Percentiles rank a stretch among this genome's conserved stretches.
Conservation (phyloP, 2,329 filamentous ascomycete genomes). For the Penicillium sp. region DNA sequence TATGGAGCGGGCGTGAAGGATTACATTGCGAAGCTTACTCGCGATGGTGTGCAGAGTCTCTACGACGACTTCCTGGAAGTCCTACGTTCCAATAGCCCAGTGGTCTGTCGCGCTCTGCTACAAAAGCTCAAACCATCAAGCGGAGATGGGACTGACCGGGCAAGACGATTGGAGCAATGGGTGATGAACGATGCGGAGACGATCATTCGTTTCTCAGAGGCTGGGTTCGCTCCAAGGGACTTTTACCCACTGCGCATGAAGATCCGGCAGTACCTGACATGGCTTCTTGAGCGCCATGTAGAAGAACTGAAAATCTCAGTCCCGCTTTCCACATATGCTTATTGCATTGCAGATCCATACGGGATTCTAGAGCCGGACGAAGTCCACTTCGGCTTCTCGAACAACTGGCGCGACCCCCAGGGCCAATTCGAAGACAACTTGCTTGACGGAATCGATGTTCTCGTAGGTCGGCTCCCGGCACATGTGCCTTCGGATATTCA, state of each 20-base stretch:
- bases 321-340: slow-evolving; percentile 51
- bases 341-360: slow-evolving; percentile 56
- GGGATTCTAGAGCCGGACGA: slow-evolving; percentile 52
- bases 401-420: slow-evolving; percentile 38
- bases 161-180: slow-evolving; percentile 37
- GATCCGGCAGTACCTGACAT: slow-evolving; percentile 38
- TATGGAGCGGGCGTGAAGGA: slow-evolving; percentile 48
- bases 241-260: slow-evolving; percentile 43
- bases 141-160: slow-evolving; percentile 23
- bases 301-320: slow-evolving; percentile 49
- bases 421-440: slow-evolving; percentile 41
- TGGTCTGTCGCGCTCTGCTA: slow-evolving; percentile 37
- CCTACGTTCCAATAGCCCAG: slow-evolving; percentile 32
- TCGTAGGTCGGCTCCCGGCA: slow-evolving; percentile 57
- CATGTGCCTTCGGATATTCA: slow-evolving; percentile 59
- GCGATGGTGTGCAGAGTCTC: slow-evolving; percentile 36
- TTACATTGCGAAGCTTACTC: slow-evolving; percentile 43
- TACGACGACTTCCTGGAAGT: slow-evolving; percentile 38
- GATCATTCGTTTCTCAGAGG: slow-evolving; percentile 39
- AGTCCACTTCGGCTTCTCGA: slow-evolving; percentile 55
- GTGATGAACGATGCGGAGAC: slow-evolving; percentile 33
- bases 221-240: slow-evolving; percentile 47
- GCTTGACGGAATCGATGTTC: slow-evolving; percentile 49
- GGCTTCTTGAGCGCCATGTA: slow-evolving; percentile 43
- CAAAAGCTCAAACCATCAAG: slow-evolving; percentile 31